Evolutionary conservation across 768 basidiomycete species (phyloP), one percentile per base, ranked within the genome.

Genomic region (Mycena olivaceomarginata): DNA sequence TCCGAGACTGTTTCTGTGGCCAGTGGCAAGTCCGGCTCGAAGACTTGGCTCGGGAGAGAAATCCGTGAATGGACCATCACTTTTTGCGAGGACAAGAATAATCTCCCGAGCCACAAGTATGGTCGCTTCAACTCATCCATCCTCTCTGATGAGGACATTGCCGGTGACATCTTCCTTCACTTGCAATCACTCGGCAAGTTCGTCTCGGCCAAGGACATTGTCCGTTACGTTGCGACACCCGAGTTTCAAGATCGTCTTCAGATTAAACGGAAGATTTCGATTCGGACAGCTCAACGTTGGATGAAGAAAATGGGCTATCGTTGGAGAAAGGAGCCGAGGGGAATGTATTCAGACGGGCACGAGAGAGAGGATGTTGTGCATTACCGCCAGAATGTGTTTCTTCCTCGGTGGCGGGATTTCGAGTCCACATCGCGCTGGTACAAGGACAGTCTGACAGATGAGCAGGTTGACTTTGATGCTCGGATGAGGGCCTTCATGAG

Each of bases 141-240:
- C 15, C 18, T 72, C 13, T 22, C 46, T 8, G 71, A 72, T 37
- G 76, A 78, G 56, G 79, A 80, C 59, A 62, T 80, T n/a, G 71
- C 76, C 8, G 66, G 70, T n/a, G 80, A 80, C 13, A 72, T 81
- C 31, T 48, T 76, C 20, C 70, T 78, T 15, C 80, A 80, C 64
- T 65, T 81, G n/a, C 80, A 80, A 48, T 43, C 63, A 11, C 72
- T 80, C 20, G 70, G 80, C 16, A 81, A 81, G 53, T 80, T 48
- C 39, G 73, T 81, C 5, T 67, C 40, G 5, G 80, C 80, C 12
- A 63, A 48, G 60, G 79, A 75, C 62, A 75, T 80, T 53, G 76
- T 81, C 13, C 73, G 68, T 8, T 81, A 71, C 51, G 65, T 81
- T 11, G 67, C 63, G 15, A 67, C 64, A 40, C 65, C 72, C 40